Evolutionary conservation across 805 yeast species (phyloP).

Genomic region (Yarrowia sp.): DNA sequence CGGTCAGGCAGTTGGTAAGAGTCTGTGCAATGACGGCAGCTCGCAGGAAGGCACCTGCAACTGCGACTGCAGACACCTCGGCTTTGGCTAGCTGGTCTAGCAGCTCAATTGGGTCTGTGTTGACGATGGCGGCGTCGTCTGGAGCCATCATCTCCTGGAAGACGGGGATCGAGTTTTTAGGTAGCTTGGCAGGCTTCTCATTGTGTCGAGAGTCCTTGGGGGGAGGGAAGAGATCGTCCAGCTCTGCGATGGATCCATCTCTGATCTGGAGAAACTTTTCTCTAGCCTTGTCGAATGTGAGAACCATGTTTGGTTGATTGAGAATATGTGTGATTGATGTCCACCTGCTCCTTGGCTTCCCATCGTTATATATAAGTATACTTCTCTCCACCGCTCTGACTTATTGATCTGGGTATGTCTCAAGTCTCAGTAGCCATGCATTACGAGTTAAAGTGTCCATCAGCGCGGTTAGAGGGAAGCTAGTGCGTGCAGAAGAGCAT

Average conservation of each 20-base stretch:
- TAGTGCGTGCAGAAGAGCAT: not conserved
- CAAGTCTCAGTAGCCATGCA: conserved; percentile 14
- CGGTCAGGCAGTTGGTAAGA: conserved; percentile 51
- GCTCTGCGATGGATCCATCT: conserved; percentile 28
- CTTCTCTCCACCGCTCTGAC: not conserved
- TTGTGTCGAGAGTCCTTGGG: conserved; percentile 28
- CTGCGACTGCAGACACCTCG: conserved; percentile 45
- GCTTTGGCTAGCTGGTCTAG: conserved; percentile 42
- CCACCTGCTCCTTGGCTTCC: not conserved
- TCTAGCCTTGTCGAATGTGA: not conserved
- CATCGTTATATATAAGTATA: not conserved
- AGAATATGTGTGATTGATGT: too few species aligned
- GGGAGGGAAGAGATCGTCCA: conserved; percentile 29
- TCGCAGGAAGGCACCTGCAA: conserved; percentile 52
- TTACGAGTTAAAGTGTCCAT: not conserved
- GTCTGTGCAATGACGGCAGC: conserved; percentile 58
- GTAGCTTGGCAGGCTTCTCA: conserved; percentile 27
- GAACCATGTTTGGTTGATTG: not conserved
- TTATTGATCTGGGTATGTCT: not conserved
- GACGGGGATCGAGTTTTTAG: conserved; percentile 29
- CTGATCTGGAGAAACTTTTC: conserved; percentile 23
- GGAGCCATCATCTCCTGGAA: conserved; percentile 27
- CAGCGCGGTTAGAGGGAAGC: conserved; percentile 15
- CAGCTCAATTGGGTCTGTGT: conserved; percentile 38
- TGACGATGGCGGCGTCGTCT: conserved; percentile 27